Evolutionary conservation across 257 asterid species (phyloP), one percentile per base, ranked within the genome.

Genomic region (Haberlea rhodopensis): DNA sequence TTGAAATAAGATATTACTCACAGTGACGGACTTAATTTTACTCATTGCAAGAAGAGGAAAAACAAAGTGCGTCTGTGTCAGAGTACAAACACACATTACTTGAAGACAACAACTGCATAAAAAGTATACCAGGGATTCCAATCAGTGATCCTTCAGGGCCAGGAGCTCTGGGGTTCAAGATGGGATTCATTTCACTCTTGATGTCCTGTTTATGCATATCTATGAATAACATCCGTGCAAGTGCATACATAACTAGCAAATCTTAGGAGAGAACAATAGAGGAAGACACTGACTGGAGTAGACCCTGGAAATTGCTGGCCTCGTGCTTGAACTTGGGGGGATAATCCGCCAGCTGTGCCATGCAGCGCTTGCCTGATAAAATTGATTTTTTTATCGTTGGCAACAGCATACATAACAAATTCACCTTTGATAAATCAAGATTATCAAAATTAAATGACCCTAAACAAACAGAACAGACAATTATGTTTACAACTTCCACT

Each of bases 281-380:
- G 66, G 67, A 59, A 73, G 61, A 63, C 70, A 81, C 97, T 79
- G 54, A 94, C 99, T 16, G 89, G 85, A 25, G 95, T 57, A 80
- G 99, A 80, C 57, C 95, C 99, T 8, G 95, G 95, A 80, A 86
- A 87, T 77, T 90, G 99, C 72, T 90, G 99, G 84, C 80, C 82
- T 57, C 95, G 87, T 57, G 84, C 79, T 77, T 90, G 99, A 70
- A 88, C 91, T 71, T 90, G 99, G 5, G 99, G 87, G 24, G 97
- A 86, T 85, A 88, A 86, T 60, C 84, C 94, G 68, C 95, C 96
- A 59, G 86, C 81, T 48, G 82, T 6, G 75, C 95, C 94, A 69
- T 88, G 96, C 53, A 86, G 77, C 77, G 88, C 81, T 79, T 83
- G 96, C 87, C 99, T 94, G 82, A 87, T 87, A n/a, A n/a, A 31